Conservation (phyloP, 2,329 filamentous ascomycete genomes). For the Colletotrichum zoysiae region DNA sequence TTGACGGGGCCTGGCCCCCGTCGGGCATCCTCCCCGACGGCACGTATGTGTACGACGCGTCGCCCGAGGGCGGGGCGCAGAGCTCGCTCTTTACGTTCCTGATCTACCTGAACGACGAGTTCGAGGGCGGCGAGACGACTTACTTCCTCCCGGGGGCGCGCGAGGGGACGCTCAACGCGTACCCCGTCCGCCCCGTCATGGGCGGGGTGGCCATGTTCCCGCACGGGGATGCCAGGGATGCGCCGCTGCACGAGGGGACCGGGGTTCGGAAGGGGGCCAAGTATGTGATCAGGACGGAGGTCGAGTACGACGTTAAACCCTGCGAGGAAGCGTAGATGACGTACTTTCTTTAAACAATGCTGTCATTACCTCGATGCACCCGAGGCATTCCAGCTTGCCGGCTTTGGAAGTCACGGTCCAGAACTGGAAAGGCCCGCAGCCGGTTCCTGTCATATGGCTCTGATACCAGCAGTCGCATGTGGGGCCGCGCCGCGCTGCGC, state of each 20-base stretch:
- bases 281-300: slow-evolving; percentile 79
- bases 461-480: not conserved
- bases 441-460: not conserved
- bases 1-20: slow-evolving; percentile 80
- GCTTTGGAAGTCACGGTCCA: not conserved
- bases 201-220: slow-evolving; percentile 77
- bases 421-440: not conserved
- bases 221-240: slow-evolving; percentile 75
- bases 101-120: slow-evolving; percentile 79
- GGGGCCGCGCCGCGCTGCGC: not conserved
- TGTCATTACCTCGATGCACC: not conserved
- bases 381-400: not conserved
- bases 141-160: slow-evolving; percentile 75
- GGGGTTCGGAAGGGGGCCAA: slow-evolving; percentile 75
- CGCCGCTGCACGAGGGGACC: slow-evolving; percentile 77
- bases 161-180: slow-evolving; percentile 77
- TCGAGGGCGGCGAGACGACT: slow-evolving; percentile 78
- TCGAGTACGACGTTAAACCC: slow-evolving; percentile 74
- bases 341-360: not conserved
- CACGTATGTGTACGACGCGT: slow-evolving; percentile 75
- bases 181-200: slow-evolving; percentile 76
- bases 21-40: slow-evolving; percentile 71
- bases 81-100: slow-evolving; percentile 78
- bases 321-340: slow-evolving; percentile 8
- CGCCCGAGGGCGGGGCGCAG: slow-evolving; percentile 69